phyloP scores from a whole-genome alignment of 805 yeast species.

The Metschnikowia matae region DNA sequence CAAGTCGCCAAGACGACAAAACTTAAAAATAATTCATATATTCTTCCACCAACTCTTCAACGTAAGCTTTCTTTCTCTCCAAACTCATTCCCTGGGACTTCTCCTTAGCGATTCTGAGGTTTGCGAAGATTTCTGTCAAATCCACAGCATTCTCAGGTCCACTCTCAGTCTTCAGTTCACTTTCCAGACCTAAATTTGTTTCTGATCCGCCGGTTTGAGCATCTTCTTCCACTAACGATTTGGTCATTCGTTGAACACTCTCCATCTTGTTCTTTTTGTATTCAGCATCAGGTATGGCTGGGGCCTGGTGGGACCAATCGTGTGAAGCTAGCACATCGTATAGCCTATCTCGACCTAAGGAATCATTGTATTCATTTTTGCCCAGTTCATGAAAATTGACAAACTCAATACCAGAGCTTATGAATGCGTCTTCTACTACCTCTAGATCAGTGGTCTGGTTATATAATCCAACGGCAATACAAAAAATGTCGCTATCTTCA shows the following conservation, averaged over 20 bases:
- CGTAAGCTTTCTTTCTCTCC: slow-evolving; percentile 29
- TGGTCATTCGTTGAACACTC: slow-evolving; percentile 25
- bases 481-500: slow-evolving; percentile 26
- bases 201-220: neutral
- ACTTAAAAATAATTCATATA: slow-evolving; percentile 29
- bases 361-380: slow-evolving; percentile 41
- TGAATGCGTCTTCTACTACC: slow-evolving; percentile 37
- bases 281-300: slow-evolving; percentile 5
- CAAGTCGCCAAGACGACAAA: neutral
- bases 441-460: slow-evolving; percentile 6
- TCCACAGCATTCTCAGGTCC: slow-evolving; percentile 13
- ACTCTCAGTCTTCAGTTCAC: too few species aligned
- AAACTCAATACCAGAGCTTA: slow-evolving; percentile 41
- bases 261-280: slow-evolving; percentile 22
- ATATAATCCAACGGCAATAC: slow-evolving; percentile 31
- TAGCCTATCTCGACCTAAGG: slow-evolving; percentile 40
- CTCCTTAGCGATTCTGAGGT: slow-evolving; percentile 34
- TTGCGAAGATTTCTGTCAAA: slow-evolving; percentile 29
- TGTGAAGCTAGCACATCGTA: slow-evolving; percentile 46
- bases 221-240: slow-evolving; percentile 16
- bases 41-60: slow-evolving; percentile 34
- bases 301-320: slow-evolving; percentile 39
- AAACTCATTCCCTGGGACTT: slow-evolving; percentile 22
- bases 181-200: too few species aligned
- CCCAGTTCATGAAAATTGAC: slow-evolving; percentile 31